These are phyloP conservation scores for Candida tropicalis DNA, from an alignment of 1,139 yeast genomes.

Conservation along the genomic window DNA sequence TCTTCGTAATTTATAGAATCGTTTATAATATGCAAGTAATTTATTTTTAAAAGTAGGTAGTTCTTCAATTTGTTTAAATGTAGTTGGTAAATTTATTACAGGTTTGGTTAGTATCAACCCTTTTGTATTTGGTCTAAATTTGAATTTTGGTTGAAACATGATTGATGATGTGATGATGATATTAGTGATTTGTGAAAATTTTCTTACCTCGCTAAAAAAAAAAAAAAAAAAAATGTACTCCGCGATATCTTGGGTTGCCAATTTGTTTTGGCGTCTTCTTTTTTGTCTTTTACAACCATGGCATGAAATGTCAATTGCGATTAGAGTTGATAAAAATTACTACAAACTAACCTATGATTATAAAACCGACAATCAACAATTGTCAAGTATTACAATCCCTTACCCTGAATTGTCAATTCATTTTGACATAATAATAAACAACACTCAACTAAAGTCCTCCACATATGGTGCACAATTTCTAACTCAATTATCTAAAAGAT, in stretches of 20 bases:
- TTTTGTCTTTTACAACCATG: constrained; percentile 6
- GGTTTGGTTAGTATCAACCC: constrained; percentile 14
- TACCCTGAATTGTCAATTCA: constrained; percentile 10
- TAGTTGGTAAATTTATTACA: constrained; percentile 9
- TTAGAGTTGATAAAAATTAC: constrained; percentile 17
- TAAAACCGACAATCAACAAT: background rate
- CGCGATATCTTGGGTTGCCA: background rate
- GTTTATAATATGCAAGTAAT: constrained; percentile 30
- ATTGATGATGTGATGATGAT: background rate
- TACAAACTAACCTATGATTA: constrained; percentile 13
- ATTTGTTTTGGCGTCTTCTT: background rate
- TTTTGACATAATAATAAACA: constrained; percentile 20
- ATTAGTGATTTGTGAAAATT: background rate
- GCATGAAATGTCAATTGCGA: constrained; percentile 10
- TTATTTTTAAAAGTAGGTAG: constrained; percentile 19
- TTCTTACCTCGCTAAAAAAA: background rate
- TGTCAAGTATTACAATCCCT: constrained; percentile 5
- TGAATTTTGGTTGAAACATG: constrained; percentile 11
- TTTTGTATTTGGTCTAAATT: constrained; percentile 11
- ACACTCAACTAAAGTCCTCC: constrained; percentile 12
- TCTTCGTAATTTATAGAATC: constrained; percentile 34
- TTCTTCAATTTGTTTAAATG: constrained; percentile 13
- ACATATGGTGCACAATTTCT: constrained; percentile 17
- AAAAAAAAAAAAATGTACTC: background rate
- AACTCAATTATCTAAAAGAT: constrained; percentile 13